Percentiles rank a stretch among this genome's conserved stretches.
Conservation (phyloP, 2,329 filamentous ascomycete genomes). For the Nannizzia gypsea region DNA sequence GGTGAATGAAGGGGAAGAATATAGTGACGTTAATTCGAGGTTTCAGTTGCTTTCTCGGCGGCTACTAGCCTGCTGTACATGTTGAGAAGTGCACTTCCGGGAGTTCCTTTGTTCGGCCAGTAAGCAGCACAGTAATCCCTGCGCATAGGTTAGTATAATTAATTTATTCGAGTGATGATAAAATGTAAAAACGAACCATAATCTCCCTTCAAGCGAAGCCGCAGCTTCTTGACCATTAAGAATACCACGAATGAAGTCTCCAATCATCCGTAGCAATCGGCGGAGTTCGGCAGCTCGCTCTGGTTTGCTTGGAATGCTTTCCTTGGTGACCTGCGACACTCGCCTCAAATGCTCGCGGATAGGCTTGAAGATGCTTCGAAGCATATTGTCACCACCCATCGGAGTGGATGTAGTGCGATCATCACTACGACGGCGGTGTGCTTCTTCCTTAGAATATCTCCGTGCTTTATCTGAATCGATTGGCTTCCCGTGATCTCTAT, state of each 20-base stretch:
- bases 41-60: constrained; percentile 9
- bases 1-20: neutral
- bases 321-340: constrained; percentile 36
- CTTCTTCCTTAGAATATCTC: constrained; percentile 14
- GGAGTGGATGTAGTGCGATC: constrained; percentile 14
- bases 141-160: constrained; percentile 17
- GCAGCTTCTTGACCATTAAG: constrained; percentile 29
- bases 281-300: constrained; percentile 35
- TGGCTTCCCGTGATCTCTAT: constrained; percentile 19
- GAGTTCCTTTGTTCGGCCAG: constrained; percentile 34
- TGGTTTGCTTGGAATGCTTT: constrained; percentile 33
- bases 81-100: constrained; percentile 13
- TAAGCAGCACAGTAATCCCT: constrained; percentile 38
- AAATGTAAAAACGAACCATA: constrained; percentile 29
- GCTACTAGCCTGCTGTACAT: constrained; percentile 13
- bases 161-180: neutral
- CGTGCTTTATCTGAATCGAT: neutral
- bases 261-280: constrained; percentile 34
- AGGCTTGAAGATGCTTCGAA: constrained; percentile 36
- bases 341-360: constrained; percentile 33
- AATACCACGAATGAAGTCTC: constrained; percentile 35
- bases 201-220: constrained; percentile 31
- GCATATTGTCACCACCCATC: constrained; percentile 31
- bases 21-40: constrained; percentile 5
- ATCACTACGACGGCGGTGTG: constrained; percentile 17